A percentile compares a stretch with the other conserved stretches of the same genome.
These are phyloP conservation scores for Cytospora piceae DNA, from an alignment of 2,329 filamentous ascomycete species.

Conservation along the genomic window DNA sequence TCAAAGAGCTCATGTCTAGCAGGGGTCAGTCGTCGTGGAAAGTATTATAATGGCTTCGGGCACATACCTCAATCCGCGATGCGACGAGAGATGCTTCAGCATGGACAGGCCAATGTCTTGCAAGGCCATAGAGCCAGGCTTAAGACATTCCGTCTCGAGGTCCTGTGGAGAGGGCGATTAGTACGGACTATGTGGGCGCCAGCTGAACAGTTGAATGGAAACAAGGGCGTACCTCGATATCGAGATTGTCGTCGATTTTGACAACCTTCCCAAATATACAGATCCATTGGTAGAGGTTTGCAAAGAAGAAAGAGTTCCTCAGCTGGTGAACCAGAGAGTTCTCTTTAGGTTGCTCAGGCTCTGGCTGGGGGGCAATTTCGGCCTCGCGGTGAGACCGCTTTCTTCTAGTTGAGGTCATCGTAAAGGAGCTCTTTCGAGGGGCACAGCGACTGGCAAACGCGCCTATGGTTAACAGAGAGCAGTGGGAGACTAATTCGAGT, in stretches of 20 bases:
- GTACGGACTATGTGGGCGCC: background rate
- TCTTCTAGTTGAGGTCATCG: constrained; percentile 47
- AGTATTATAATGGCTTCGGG: constrained; percentile 8
- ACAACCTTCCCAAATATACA: constrained; percentile 86
- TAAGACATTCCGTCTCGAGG: constrained; percentile 85
- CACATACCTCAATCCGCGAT: constrained; percentile 86
- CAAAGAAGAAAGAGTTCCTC: constrained; percentile 94
- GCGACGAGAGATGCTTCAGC: constrained; percentile 91
- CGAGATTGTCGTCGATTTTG: constrained; percentile 86
- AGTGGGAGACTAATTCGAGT: background rate
- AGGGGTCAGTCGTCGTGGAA: constrained; percentile 22
- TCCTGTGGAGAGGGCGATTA: constrained; percentile 58
- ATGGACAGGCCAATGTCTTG: constrained; percentile 82
- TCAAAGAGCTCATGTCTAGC: constrained; percentile 83
- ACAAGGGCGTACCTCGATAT: constrained; percentile 73
- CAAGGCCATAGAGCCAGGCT: constrained; percentile 74
- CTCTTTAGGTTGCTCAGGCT: constrained; percentile 34
- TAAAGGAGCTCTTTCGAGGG: constrained; percentile 32
- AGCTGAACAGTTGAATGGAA: background rate
- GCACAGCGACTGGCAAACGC: constrained; percentile 15
- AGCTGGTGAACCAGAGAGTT: constrained; percentile 64
- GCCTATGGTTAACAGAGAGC: constrained; percentile 8
- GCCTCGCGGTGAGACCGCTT: constrained; percentile 54
- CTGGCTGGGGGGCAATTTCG: constrained; percentile 39
- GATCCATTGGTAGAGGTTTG: constrained; percentile 91